Evolutionary conservation across 441 rosid genomes (phyloP).

Genomic region (Eugenia klotzschiana): DNA sequence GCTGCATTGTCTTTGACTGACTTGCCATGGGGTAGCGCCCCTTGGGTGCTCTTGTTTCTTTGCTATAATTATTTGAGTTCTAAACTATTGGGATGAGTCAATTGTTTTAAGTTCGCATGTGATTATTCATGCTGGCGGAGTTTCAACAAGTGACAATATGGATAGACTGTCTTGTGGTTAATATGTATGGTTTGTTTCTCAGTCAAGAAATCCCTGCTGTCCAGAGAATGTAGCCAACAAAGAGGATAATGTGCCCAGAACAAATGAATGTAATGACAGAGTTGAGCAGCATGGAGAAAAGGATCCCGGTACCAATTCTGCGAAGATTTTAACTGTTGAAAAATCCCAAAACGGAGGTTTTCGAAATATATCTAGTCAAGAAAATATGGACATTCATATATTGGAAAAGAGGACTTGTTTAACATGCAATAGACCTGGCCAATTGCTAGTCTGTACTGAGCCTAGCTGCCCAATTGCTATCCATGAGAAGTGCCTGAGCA

Average conservation of each 20-base stretch:
- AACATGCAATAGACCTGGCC: constrained; percentile 14
- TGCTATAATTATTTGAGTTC: not conserved
- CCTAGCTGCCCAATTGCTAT: constrained; percentile 25
- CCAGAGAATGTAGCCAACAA: not conserved
- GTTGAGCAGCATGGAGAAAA: not conserved
- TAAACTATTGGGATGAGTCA: not conserved
- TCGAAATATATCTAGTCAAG: not conserved
- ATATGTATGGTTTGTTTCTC: not conserved
- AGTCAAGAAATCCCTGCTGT: not conserved
- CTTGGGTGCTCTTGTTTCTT: not conserved
- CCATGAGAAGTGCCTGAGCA: constrained; percentile 22
- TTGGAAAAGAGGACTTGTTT: constrained; percentile 15
- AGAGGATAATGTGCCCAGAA: not conserved
- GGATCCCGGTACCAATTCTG: not conserved
- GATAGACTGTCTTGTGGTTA: not conserved
- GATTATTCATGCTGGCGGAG: not conserved
- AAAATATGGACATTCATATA: not conserved
- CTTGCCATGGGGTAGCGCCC: not conserved
- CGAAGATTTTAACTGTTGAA: not conserved
- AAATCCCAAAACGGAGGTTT: not conserved
- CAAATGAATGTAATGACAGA: not conserved
- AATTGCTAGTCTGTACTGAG: constrained; percentile 23
- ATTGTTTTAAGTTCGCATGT: not conserved
- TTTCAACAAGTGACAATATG: not conserved
- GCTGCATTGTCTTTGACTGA: not conserved